These are phyloP conservation scores for Thalassiosira delicatula DNA, from an alignment of 352 stramenopile species.

Conservation along the genomic window DNA sequence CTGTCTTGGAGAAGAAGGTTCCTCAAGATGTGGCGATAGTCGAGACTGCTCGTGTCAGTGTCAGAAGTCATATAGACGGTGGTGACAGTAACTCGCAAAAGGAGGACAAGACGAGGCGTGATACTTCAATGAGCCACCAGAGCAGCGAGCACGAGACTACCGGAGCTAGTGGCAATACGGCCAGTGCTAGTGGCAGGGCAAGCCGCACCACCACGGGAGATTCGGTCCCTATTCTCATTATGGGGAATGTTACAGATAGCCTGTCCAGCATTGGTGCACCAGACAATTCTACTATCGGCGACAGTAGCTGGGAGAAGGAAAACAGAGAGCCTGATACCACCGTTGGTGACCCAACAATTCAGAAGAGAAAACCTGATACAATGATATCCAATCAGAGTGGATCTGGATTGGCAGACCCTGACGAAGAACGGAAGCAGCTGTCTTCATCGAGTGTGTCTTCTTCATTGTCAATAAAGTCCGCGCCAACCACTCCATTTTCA, in stretches of 20 bases:
- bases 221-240: too few species aligned
- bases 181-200: neutral
- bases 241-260: neutral
- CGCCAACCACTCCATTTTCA: conserved; percentile 35
- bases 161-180: neutral
- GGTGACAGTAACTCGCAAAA: neutral
- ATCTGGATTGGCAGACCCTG: too few species aligned
- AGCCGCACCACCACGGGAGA: neutral
- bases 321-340: neutral
- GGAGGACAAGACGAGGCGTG: neutral
- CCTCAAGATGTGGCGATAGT: too few species aligned
- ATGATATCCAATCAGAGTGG: neutral
- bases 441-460: too few species aligned
- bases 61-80: too few species aligned
- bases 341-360: neutral
- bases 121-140: too few species aligned
- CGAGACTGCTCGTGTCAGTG: too few species aligned
- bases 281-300: neutral
- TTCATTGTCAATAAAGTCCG: too few species aligned
- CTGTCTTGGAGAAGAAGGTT: neutral
- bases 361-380: neutral
- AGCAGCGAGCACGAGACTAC: too few species aligned
- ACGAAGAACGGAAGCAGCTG: too few species aligned
- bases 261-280: neutral
- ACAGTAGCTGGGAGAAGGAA: conserved; percentile 4